Evolutionary conservation across 129 eudicot genomes (phyloP), one percentile per base, ranked within the genome.

Genomic region (Chrysanthemum makinoi): DNA sequence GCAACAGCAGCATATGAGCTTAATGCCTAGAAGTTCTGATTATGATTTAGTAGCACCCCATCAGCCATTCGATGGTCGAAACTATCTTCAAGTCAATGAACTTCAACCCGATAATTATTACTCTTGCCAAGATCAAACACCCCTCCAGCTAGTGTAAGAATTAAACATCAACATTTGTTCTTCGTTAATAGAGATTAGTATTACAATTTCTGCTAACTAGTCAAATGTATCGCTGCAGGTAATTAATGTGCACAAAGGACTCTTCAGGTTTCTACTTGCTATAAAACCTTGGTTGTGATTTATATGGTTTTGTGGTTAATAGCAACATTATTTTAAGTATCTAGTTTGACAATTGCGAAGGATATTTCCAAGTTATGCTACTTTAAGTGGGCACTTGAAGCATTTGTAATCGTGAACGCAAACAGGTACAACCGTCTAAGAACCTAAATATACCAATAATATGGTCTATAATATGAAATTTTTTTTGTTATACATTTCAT

Each of bases 341-440:
- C 16, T 75, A 75, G 73, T 75, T 57, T 46, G 73, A 55, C 60
- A 57, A 15, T 65, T 54, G 50, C 89, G 79, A 74, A 69, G 77
- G 30, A 28, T 35, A 9, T 93, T 24, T 86, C 87, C 0, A 85
- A 89, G 67, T 39, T 87, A 43, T 87, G 98, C 77, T 93, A 93
- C 74, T 83, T 95, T 50, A 93, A 85, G 72, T 93, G 98, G 98
- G 96, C 96, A 4, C 69, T 89, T 44, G 98, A 93, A 82, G 96
- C 96, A 74, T 89, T 93, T 72, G 96, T 93, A 33, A 80, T 93
- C 39, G 86, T 88, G 69, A 93, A 93, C 74, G 91, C 96, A 53
- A 85, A 88, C 80, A 83, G 89, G 98, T 89, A 84, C 9, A 24
- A 19, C 26, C 75, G 50, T 76, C 62, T 56, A 10, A 54, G 35